A percentile compares a stretch with the other conserved stretches of the same genome.
phyloP scores from a whole-genome alignment of 2,329 filamentous ascomycete genomes.

The Phialophora chinensis region DNA sequence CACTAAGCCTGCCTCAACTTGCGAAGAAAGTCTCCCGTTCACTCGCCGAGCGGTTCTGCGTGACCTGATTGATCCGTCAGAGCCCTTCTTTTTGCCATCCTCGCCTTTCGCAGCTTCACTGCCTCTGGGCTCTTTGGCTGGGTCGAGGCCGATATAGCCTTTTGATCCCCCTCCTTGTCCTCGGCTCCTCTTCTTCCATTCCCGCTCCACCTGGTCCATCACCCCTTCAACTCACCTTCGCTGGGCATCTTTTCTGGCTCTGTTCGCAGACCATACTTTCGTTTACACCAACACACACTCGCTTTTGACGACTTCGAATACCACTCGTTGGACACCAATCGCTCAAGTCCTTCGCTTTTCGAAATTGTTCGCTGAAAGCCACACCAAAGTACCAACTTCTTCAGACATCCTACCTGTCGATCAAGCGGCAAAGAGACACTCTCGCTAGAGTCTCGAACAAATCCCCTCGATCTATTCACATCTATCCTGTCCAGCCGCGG shows the following conservation, averaged over 20 bases:
- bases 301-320: constrained; percentile 37
- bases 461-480: not conserved
- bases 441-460: constrained; percentile 10
- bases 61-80: constrained; percentile 28
- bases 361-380: constrained; percentile 36
- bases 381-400: constrained; percentile 6
- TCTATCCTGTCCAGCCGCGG: not conserved
- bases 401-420: constrained; percentile 15
- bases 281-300: constrained; percentile 38
- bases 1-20: constrained; percentile 34
- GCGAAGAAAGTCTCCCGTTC: constrained; percentile 27
- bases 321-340: constrained; percentile 39
- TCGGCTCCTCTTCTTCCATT: constrained; percentile 34
- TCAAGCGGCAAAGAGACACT: constrained; percentile 5
- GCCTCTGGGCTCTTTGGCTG: constrained; percentile 9
- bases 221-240: constrained; percentile 35
- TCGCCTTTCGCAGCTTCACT: constrained; percentile 17
- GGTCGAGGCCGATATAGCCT: constrained; percentile 39
- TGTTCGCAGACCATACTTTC: constrained; percentile 42
- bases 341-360: constrained; percentile 38
- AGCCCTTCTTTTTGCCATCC: constrained; percentile 21
- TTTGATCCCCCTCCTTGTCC: constrained; percentile 32
- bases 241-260: constrained; percentile 34
- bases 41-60: constrained; percentile 31
- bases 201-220: constrained; percentile 32